These are phyloP conservation scores for Elasticomyces elasticus DNA, from an alignment of 495 filamentous ascomycete species.

Conservation along the genomic window DNA sequence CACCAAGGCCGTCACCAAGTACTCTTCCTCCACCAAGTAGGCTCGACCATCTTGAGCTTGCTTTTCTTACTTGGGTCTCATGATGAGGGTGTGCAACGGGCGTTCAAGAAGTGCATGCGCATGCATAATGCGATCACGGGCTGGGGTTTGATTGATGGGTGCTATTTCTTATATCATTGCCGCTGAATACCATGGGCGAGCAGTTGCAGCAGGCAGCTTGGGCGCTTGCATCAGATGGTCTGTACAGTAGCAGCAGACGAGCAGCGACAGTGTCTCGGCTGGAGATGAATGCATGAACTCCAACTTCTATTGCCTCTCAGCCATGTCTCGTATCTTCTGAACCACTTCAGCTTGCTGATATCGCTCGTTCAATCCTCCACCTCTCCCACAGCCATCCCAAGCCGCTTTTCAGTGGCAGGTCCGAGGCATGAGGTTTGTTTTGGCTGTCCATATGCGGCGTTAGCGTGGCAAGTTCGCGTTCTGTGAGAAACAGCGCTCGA, in stretches of 20 bases:
- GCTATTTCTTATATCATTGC: constrained; percentile 14
- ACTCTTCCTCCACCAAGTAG: constrained; percentile 99
- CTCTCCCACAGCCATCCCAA: neutral
- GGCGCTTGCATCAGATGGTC: neutral
- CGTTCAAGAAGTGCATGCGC: constrained; percentile 9
- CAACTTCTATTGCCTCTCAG: neutral
- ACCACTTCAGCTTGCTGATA: neutral
- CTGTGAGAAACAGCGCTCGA: neutral
- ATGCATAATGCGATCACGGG: constrained; percentile 36
- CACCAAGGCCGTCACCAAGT: constrained; percentile 99
- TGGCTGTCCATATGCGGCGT: neutral
- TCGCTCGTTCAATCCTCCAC: neutral
- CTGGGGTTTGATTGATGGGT: constrained; percentile 25
- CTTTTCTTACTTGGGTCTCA: constrained; percentile 17
- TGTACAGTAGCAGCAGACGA: constrained; percentile 19
- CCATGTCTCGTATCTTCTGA: neutral
- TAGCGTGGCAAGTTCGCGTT: constrained; percentile 12
- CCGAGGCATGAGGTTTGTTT: neutral
- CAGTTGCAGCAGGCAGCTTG: constrained; percentile 5
- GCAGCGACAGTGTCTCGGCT: constrained; percentile 8
- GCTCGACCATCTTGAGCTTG: neutral
- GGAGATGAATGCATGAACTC: constrained; percentile 21
- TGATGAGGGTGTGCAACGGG: constrained; percentile 25
- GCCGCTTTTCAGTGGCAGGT: neutral
- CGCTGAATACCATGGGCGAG: constrained; percentile 7